Percentiles rank a stretch among this genome's conserved stretches.
phyloP scores from a whole-genome alignment of 306 rosid genomes.

The Sicyos edulis region DNA sequence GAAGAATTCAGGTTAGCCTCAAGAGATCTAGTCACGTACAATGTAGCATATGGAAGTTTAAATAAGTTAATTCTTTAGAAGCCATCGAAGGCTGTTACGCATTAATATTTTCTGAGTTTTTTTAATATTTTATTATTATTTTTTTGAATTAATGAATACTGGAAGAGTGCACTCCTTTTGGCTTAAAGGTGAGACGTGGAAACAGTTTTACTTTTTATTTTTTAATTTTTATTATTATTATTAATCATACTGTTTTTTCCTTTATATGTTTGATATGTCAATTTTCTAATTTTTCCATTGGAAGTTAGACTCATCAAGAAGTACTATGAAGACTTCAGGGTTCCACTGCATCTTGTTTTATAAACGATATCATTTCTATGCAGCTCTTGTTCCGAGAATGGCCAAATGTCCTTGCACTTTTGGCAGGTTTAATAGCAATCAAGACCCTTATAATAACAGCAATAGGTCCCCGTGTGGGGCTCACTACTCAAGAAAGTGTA shows the following conservation, averaged over 20 bases:
- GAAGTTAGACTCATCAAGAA: background rate
- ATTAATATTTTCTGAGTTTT: background rate
- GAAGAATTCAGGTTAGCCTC: background rate
- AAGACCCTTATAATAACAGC: slow-evolving; percentile 94
- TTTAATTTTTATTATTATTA: too few relatives aligned
- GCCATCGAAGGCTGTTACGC: background rate
- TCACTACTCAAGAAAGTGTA: slow-evolving; percentile 83
- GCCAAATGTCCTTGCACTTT: slow-evolving; percentile 94
- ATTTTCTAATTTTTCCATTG: background rate
- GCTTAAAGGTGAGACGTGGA: background rate
- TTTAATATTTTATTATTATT: too few relatives aligned
- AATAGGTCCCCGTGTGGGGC: slow-evolving; percentile 97
- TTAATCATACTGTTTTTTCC: background rate
- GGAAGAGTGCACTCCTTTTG: slow-evolving; percentile 2
- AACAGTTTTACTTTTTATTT: too few relatives aligned
- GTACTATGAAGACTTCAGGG: background rate
- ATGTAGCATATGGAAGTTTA: background rate
- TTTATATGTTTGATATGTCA: background rate
- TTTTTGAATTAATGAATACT: background rate
- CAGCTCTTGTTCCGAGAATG: slow-evolving; percentile 94
- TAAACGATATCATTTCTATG: slow-evolving; percentile 26
- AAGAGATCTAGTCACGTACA: background rate
- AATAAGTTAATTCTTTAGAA: background rate
- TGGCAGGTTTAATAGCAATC: slow-evolving; percentile 82
- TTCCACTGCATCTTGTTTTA: background rate